A percentile compares a stretch with the other conserved stretches of the same genome.
Conservation (phyloP, 2,329 filamentous ascomycete species). For the Colletotrichum horii region DNA sequence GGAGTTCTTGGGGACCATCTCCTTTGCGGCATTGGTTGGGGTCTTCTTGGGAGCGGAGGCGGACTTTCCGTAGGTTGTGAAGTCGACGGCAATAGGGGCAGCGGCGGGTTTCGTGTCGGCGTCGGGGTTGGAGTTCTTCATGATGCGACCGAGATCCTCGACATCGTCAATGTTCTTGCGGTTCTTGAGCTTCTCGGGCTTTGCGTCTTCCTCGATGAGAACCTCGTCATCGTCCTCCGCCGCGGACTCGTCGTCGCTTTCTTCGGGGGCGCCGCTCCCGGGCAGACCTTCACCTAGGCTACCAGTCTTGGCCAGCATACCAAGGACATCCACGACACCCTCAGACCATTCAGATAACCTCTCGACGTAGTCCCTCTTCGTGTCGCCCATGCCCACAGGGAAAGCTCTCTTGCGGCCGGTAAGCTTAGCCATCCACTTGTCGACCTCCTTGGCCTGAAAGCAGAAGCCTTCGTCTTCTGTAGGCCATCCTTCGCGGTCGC, state of each 20-base stretch:
- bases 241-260: constrained; percentile 80
- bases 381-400: constrained; percentile 86
- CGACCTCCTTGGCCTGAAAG: constrained; percentile 86
- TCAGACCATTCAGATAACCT: constrained; percentile 78
- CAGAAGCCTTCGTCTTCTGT: constrained; percentile 91
- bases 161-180: constrained; percentile 71
- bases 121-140: constrained; percentile 52
- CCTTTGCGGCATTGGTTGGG: constrained; percentile 64
- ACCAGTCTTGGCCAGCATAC: constrained; percentile 65
- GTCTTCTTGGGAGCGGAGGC: constrained; percentile 50
- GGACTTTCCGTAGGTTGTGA: constrained; percentile 72
- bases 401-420: constrained; percentile 86
- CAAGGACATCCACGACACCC: constrained; percentile 75
- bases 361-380: constrained; percentile 72
- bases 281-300: constrained; percentile 68
- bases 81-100: constrained; percentile 77
- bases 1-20: constrained; percentile 93
- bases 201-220: constrained; percentile 48
- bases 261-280: constrained; percentile 82
- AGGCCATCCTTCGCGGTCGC: constrained; percentile 90
- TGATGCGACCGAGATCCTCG: constrained; percentile 78
- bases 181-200: constrained; percentile 45
- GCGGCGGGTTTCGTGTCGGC: constrained; percentile 26
- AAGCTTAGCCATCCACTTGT: constrained; percentile 97
- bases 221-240: constrained; percentile 63